A percentile compares a stretch with the other conserved stretches of the same genome.
Evolutionary conservation across 2,329 filamentous ascomycete species (phyloP).

Genomic region (Trichoderma harzianum): DNA sequence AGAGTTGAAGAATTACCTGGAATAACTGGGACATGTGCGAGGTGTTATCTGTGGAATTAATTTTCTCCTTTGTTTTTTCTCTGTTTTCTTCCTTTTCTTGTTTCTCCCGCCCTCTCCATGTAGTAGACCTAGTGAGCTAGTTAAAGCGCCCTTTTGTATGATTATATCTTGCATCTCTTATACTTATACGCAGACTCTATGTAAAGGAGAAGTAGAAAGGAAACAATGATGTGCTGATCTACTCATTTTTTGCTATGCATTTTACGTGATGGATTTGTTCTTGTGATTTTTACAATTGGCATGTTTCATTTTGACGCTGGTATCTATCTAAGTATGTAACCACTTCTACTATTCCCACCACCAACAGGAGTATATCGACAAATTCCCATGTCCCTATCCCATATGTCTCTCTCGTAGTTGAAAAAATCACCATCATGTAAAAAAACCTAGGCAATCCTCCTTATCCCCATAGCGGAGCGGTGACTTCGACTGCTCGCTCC

Average conservation of each 20-base stretch:
- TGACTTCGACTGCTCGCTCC: conserved; percentile 83
- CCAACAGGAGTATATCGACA: not conserved
- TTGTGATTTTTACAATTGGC: not conserved
- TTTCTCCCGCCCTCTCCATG: not conserved
- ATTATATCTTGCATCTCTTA: conserved; percentile 21
- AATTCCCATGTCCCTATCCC: not conserved
- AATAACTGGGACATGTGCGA: conserved; percentile 31
- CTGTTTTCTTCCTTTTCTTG: not conserved
- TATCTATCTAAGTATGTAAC: not conserved
- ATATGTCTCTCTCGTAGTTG: not conserved
- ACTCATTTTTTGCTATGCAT: not conserved
- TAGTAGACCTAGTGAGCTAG: conserved; percentile 28
- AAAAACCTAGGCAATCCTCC: not conserved
- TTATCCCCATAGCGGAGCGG: conserved; percentile 66
- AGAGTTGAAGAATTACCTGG: conserved; percentile 54
- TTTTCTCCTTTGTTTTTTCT: not conserved
- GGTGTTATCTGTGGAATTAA: conserved; percentile 3
- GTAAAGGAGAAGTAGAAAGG: not conserved
- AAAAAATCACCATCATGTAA: not conserved
- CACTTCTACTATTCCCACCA: not conserved
- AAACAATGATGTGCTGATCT: not conserved
- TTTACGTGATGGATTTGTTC: not conserved
- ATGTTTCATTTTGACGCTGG: not conserved
- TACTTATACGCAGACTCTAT: not conserved
- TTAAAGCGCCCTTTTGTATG: conserved; percentile 29